phyloP scores from a whole-genome alignment of 352 stramenopile genomes.

The Elongisporangium anandrum region DNA sequence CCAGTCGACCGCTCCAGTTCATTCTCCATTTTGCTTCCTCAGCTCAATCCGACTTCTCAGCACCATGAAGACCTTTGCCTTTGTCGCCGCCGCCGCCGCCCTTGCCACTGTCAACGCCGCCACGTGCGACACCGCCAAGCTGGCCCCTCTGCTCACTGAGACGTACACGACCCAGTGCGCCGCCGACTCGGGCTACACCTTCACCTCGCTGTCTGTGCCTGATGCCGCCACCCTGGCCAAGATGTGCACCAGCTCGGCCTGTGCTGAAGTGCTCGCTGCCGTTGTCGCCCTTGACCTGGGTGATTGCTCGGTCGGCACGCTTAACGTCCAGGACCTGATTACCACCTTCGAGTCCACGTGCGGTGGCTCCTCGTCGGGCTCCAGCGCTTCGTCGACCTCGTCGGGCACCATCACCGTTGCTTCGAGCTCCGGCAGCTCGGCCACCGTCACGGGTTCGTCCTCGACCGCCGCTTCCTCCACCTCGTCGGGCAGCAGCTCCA shows the following conservation, averaged over 20 bases:
- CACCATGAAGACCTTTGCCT: conserved; percentile 24
- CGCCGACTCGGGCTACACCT: conserved; percentile 22
- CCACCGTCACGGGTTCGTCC: neutral
- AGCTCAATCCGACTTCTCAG: neutral
- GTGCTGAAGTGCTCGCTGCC: conserved; percentile 20
- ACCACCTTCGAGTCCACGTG: conserved; percentile 18
- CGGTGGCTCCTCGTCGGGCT: conserved; percentile 1
- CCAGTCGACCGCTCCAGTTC: neutral
- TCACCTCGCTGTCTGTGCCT: conserved; percentile 24
- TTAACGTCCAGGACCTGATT: conserved; percentile 28
- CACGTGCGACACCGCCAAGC: conserved; percentile 21
- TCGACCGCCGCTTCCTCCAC: neutral
- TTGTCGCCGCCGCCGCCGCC: conserved; percentile 10
- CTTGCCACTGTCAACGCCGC: conserved; percentile 18
- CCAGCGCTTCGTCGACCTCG: neutral
- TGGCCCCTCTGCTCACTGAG: conserved; percentile 17
- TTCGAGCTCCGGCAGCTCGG: neutral
- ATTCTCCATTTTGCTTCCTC: neutral
- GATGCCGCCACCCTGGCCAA: conserved; percentile 15
- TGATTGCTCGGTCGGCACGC: conserved; percentile 26
- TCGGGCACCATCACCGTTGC: neutral
- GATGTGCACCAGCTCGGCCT: conserved; percentile 28
- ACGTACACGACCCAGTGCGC: conserved; percentile 17
- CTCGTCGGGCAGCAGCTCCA: neutral
- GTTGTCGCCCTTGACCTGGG: conserved; percentile 16